These are phyloP conservation scores for Nyssa sinensis DNA, from an alignment of 148 eudicot genomes.

Conservation along the genomic window DNA sequence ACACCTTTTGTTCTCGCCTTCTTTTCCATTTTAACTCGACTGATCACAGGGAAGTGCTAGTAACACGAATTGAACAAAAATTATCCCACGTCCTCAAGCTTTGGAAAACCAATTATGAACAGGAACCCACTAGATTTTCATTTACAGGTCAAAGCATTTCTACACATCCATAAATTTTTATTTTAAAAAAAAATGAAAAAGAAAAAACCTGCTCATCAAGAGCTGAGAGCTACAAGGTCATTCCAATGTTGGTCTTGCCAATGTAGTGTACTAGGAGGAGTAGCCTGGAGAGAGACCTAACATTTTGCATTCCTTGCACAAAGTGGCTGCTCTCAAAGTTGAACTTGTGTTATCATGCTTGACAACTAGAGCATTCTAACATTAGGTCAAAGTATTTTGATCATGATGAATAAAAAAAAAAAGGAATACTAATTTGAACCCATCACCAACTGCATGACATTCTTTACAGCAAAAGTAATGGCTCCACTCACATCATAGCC, in stretches of 20 bases:
- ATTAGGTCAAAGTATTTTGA: no score
- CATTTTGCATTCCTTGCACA: no score
- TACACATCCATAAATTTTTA: no score
- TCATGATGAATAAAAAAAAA: no score
- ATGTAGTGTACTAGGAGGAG: no score
- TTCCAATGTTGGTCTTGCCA: no score
- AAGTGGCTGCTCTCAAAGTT: no score
- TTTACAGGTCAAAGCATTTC: neutral
- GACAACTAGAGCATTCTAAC: neutral
- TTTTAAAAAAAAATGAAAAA: no score
- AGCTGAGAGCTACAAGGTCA: no score
- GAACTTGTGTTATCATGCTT: no score
- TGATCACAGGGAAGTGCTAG: neutral
- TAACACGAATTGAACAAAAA: neutral
- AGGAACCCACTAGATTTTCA: neutral
- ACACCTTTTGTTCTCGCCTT: neutral
- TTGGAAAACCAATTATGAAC: neutral
- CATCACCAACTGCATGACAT: neutral
- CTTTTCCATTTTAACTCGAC: neutral
- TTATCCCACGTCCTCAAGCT: neutral
- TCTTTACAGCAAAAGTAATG: neutral
- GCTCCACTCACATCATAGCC: neutral
- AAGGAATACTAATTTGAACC: neutral
- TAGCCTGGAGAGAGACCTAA: no score
- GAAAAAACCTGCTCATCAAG: no score